These are phyloP conservation scores for Arthromyces matolae DNA, from an alignment of 768 basidiomycete species.

Conservation along the genomic window DNA sequence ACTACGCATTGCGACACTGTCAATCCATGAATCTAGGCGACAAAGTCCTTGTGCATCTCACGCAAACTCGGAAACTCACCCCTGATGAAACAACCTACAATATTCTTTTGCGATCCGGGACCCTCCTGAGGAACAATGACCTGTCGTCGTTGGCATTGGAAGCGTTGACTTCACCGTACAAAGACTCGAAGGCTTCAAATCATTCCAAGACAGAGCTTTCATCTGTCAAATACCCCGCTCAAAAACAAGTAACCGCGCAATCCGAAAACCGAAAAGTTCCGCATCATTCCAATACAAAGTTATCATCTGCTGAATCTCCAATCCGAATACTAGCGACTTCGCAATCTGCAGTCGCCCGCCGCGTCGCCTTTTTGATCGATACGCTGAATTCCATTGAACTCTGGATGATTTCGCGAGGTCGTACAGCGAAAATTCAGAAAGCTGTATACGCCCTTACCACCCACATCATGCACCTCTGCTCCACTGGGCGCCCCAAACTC, in stretches of 20 bases:
- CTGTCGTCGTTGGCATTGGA: constrained; percentile 37
- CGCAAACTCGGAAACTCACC: constrained; percentile 33
- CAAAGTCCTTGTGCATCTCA: constrained; percentile 54
- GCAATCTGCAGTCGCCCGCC: not conserved
- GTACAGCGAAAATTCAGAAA: constrained; percentile 22
- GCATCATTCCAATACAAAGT: no score
- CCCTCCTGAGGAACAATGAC: constrained; percentile 44
- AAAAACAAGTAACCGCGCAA: no score
- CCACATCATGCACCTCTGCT: constrained; percentile 48
- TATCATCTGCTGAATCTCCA: constrained; percentile 8
- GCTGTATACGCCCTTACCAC: constrained; percentile 47
- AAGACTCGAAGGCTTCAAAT: not conserved
- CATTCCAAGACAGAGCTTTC: not conserved
- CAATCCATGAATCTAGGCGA: constrained; percentile 46
- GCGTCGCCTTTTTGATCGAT: not conserved
- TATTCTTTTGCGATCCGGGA: constrained; percentile 53
- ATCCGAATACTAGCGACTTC: not conserved
- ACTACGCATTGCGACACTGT: constrained; percentile 64
- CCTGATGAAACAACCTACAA: constrained; percentile 54
- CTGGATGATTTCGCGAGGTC: constrained; percentile 4
- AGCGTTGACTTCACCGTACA: constrained; percentile 2
- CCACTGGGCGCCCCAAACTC: constrained; percentile 42
- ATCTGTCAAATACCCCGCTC: no score
- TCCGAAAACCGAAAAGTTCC: no score
- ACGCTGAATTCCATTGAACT: constrained; percentile 6